Conservation (phyloP, 2,329 filamentous ascomycete genomes). For the Colletotrichum lentis region DNA sequence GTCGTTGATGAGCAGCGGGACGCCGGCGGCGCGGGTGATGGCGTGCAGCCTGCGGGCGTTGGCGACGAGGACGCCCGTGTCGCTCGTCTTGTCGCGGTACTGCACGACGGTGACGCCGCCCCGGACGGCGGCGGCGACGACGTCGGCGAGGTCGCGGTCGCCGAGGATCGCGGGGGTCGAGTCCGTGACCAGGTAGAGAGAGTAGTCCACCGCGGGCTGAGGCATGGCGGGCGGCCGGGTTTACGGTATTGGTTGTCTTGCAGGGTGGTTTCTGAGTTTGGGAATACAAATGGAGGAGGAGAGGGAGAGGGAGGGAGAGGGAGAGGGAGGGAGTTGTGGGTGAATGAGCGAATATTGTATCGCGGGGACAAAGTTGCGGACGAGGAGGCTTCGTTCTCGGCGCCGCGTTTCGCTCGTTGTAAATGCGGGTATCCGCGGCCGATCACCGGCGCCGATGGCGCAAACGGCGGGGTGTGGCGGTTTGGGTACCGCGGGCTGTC, state of each 20-base stretch:
- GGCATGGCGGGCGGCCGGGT: slow-evolving; percentile 41
- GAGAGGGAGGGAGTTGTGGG: background rate
- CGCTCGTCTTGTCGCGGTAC: slow-evolving; percentile 86
- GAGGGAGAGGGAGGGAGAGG: no score
- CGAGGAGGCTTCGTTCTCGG: background rate
- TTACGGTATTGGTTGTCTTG: no score
- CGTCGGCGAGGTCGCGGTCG: slow-evolving; percentile 70
- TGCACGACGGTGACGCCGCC: slow-evolving; percentile 89
- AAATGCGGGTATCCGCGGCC: slow-evolving; percentile 34
- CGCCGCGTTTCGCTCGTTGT: slow-evolving; percentile 14
- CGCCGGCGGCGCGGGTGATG: slow-evolving; percentile 70
- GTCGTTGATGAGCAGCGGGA: slow-evolving; percentile 93
- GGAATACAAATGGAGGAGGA: background rate
- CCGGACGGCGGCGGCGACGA: slow-evolving; percentile 78
- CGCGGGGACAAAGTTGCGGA: background rate
- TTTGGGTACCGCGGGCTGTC: background rate
- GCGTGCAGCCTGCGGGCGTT: slow-evolving; percentile 75
- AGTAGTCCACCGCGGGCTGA: slow-evolving; percentile 70
- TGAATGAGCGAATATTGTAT: background rate
- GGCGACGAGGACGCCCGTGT: slow-evolving; percentile 75
- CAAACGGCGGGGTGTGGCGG: background rate
- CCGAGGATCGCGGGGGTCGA: slow-evolving; percentile 87
- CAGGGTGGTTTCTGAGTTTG: background rate
- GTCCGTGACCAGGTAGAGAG: slow-evolving; percentile 91
- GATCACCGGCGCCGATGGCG: slow-evolving; percentile 19